These are phyloP conservation scores for Penicillium paneum DNA, from an alignment of 2,329 filamentous ascomycete species.

Conservation along the genomic window DNA sequence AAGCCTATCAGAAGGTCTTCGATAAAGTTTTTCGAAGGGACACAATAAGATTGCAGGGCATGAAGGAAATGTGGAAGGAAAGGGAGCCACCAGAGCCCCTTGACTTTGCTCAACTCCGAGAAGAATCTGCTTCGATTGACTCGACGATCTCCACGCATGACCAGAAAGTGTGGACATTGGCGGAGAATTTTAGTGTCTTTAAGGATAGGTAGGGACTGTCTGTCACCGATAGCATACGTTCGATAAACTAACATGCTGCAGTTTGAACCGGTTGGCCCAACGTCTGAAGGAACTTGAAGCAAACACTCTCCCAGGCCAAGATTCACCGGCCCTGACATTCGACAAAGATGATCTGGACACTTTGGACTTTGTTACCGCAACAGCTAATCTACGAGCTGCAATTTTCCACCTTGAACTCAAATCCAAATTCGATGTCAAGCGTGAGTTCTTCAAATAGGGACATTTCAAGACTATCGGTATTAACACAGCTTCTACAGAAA, in stretches of 20 bases:
- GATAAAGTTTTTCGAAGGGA: slow-evolving; percentile 90
- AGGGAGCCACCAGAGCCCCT: slow-evolving; percentile 71
- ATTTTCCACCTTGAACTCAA: slow-evolving; percentile 87
- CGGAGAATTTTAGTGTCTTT: slow-evolving; percentile 83
- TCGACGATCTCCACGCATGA: slow-evolving; percentile 60
- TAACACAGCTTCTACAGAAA: slow-evolving; percentile 55
- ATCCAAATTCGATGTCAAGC: slow-evolving; percentile 93
- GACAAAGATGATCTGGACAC: slow-evolving; percentile 98
- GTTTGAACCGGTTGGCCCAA: slow-evolving; percentile 70
- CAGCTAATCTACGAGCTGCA: slow-evolving; percentile 81
- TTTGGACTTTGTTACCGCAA: slow-evolving; percentile 87
- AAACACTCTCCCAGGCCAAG: slow-evolving; percentile 39
- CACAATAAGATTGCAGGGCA: slow-evolving; percentile 74
- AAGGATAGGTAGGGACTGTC: slow-evolving; percentile 59
- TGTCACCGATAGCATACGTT: neutral
- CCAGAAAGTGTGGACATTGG: slow-evolving; percentile 74
- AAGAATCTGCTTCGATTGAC: slow-evolving; percentile 52
- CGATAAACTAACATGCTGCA: slow-evolving; percentile 25
- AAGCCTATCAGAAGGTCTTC: slow-evolving; percentile 78
- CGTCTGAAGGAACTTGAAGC: slow-evolving; percentile 65
- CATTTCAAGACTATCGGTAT: neutral
- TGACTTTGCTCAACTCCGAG: slow-evolving; percentile 61
- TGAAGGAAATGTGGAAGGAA: slow-evolving; percentile 96
- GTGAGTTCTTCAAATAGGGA: slow-evolving; percentile 36
- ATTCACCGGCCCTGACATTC: slow-evolving; percentile 68